Conservation (phyloP, 2,329 filamentous ascomycete species). For the Plectosphaerella plurivora region DNA sequence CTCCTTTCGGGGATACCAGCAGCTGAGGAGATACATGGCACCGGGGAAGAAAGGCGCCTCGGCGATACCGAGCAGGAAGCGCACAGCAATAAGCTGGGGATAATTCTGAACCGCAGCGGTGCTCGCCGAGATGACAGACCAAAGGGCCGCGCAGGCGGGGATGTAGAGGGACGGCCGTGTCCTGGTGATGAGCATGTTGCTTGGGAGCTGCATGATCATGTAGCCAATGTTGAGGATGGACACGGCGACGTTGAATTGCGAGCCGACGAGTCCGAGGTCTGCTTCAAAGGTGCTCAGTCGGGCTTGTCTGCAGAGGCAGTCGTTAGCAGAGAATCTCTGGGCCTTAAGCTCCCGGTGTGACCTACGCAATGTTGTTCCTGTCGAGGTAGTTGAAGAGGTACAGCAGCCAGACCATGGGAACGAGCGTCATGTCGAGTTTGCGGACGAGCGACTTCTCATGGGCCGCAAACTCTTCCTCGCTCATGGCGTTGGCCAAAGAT, state of each 20-base stretch:
- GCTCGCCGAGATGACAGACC: constrained; percentile 40
- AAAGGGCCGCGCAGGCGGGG: constrained; percentile 27
- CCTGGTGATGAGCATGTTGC: neutral
- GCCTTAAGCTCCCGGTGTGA: neutral
- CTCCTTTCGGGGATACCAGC: constrained; percentile 17
- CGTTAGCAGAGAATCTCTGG: neutral
- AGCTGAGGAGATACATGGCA: constrained; percentile 36
- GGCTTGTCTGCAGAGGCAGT: constrained; percentile 1
- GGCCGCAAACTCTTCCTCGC: neutral
- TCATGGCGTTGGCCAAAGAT: neutral
- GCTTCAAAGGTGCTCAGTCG: constrained; percentile 7
- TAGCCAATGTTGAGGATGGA: constrained; percentile 15
- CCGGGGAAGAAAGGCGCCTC: constrained; percentile 32
- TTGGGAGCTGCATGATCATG: neutral
- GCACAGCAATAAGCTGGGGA: constrained; percentile 25
- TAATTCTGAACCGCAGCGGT: constrained; percentile 27
- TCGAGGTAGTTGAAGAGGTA: constrained; percentile 13
- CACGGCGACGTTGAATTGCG: constrained; percentile 9
- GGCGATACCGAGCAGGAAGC: constrained; percentile 32
- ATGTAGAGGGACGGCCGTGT: neutral
- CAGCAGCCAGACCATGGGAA: constrained; percentile 14
- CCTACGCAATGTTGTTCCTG: constrained; percentile 6
- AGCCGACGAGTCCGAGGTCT: constrained; percentile 8
- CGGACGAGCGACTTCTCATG: constrained; percentile 13
- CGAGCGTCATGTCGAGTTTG: constrained; percentile 13